Evolutionary conservation across 177 flowering plant species (phyloP).

Genomic region (Vitis hybrid): DNA sequence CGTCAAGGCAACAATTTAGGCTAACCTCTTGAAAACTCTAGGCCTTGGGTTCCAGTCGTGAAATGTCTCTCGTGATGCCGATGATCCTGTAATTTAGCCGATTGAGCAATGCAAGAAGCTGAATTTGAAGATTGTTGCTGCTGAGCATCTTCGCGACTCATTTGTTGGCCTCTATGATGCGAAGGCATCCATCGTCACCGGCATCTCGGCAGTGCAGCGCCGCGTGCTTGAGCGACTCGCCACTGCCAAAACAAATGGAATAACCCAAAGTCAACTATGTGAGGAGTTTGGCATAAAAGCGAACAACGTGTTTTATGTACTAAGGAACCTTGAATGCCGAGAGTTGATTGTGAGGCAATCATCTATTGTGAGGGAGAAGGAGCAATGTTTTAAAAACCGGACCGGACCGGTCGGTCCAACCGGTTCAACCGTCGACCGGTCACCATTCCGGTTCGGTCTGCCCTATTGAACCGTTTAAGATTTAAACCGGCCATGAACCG

Average conservation of each 20-base stretch:
- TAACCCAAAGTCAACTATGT: conserved; percentile 79
- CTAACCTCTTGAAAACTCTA: conserved; percentile 44
- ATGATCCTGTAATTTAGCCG: conserved; percentile 29
- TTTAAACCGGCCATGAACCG: too few species aligned
- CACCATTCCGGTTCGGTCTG: too few species aligned
- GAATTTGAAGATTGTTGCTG: conserved; percentile 54
- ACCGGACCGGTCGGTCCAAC: too few species aligned
- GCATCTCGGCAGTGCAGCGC: conserved; percentile 40
- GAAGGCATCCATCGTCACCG: conserved; percentile 36
- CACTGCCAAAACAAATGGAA: conserved; percentile 62
- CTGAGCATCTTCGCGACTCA: conserved; percentile 57
- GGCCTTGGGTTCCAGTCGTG: conserved; percentile 41
- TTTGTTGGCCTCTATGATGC: conserved; percentile 73
- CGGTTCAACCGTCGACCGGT: too few species aligned
- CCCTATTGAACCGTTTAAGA: too few species aligned
- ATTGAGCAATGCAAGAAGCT: conserved; percentile 54
- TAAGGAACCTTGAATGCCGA: conserved; percentile 71
- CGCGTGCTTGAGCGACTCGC: conserved; percentile 68
- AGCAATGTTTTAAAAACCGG: background rate
- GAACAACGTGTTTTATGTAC: conserved; percentile 62
- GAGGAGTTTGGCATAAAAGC: conserved; percentile 70
- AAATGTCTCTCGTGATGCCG: conserved; percentile 8
- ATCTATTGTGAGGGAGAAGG: conserved; percentile 64
- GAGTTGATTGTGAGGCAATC: conserved; percentile 76
- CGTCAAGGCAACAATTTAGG: conserved; percentile 60